phyloP scores from a whole-genome alignment of 345 rosid species.

The Luvunga scandens region DNA sequence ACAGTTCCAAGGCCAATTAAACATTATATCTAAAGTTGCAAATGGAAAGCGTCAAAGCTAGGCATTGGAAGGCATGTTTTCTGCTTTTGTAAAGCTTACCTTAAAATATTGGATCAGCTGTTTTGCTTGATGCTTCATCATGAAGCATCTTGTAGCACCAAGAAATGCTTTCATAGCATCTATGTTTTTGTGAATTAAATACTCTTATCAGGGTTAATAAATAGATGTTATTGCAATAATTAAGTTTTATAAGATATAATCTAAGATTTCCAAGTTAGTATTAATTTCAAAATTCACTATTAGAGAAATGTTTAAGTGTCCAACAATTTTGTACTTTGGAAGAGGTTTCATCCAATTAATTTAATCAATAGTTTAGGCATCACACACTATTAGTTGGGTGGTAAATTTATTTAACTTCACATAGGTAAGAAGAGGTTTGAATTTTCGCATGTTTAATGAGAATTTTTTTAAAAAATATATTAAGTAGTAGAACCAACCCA shows the following conservation, averaged over 20 bases:
- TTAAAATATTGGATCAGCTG: not conserved
- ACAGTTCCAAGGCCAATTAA: not conserved
- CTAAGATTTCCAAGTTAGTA: no score
- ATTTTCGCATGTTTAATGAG: no score
- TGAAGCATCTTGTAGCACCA: conserved; percentile 14
- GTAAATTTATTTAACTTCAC: no score
- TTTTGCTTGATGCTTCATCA: conserved; percentile 6
- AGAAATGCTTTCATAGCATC: not conserved
- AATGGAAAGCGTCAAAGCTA: not conserved
- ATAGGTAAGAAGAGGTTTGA: no score
- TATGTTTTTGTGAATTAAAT: no score
- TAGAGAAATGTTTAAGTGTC: not conserved
- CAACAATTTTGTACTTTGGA: not conserved
- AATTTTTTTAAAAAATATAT: no score
- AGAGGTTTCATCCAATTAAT: not conserved
- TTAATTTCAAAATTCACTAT: not conserved
- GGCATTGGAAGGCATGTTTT: not conserved
- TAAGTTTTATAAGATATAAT: no score
- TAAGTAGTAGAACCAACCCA: no score
- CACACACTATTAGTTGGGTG: no score
- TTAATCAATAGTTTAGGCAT: no score
- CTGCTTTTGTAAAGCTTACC: conserved; percentile 20
- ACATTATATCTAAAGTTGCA: not conserved
- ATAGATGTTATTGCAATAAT: no score
- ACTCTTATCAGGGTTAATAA: no score